Evolutionary conservation across 441 rosid species (phyloP).

Genomic region (Mallotus repandus): DNA sequence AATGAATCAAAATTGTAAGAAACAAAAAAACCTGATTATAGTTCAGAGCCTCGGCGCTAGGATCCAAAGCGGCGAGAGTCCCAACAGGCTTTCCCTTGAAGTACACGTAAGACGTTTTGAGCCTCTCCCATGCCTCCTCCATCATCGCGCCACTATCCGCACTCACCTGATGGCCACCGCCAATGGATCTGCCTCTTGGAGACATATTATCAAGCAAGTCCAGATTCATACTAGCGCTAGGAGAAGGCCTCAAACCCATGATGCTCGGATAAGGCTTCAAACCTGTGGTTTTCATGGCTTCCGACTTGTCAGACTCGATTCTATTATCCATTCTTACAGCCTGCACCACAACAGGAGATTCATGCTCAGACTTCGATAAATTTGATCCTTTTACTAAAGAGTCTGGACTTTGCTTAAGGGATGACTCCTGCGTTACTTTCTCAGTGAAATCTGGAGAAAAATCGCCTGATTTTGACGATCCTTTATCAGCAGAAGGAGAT

Average conservation of each 20-base stretch:
- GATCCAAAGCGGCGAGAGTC: constrained; percentile 49
- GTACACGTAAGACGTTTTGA: constrained; percentile 37
- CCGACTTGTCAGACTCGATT: too few species aligned
- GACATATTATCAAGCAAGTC: constrained; percentile 23
- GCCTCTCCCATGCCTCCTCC: constrained; percentile 48
- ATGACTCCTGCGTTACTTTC: not conserved
- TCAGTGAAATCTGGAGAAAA: constrained; percentile 14
- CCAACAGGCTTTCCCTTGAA: constrained; percentile 45
- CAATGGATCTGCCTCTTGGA: constrained; percentile 18
- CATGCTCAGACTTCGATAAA: constrained; percentile 5
- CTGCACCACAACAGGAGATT: not conserved
- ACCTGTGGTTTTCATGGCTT: too few species aligned
- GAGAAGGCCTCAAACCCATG: constrained; percentile 4
- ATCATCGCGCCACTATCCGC: constrained; percentile 33
- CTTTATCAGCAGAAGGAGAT: not conserved
- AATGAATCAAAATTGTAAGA: not conserved
- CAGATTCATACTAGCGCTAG: constrained; percentile 34
- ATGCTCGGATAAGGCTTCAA: too few species aligned
- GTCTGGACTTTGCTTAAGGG: not conserved
- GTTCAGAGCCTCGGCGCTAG: constrained; percentile 43
- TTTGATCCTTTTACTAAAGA: constrained; percentile 12
- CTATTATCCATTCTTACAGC: constrained; percentile 3
- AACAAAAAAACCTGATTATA: constrained; percentile 42
- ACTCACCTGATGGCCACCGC: constrained; percentile 17
- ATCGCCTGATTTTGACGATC: not conserved